phyloP scores from a whole-genome alignment of 2,329 filamentous ascomycete genomes.

The Venturiaceae sp. region DNA sequence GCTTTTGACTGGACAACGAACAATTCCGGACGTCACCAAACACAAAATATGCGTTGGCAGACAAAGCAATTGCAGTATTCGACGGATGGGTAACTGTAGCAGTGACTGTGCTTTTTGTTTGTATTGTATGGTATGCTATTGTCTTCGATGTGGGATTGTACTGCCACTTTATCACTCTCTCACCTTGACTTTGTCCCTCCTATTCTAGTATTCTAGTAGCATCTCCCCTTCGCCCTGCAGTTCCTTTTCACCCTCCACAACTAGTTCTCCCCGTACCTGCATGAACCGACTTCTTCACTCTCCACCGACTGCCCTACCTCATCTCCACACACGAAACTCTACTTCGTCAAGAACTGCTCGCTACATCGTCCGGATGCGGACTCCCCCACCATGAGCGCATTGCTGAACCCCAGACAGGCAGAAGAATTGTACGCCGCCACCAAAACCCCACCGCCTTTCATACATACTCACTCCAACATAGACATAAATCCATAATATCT shows the following conservation, averaged over 20 bases:
- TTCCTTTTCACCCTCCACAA: background rate
- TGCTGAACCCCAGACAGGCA: constrained; percentile 65
- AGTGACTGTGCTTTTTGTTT: background rate
- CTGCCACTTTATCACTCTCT: background rate
- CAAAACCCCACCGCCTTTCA: background rate
- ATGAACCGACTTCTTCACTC: background rate
- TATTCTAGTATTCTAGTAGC: no score
- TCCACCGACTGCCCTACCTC: background rate
- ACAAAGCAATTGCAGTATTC: background rate
- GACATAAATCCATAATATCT: constrained; percentile 88
- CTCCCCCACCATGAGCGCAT: constrained; percentile 3
- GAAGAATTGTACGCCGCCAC: constrained; percentile 65
- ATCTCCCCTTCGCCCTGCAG: background rate
- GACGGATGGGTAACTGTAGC: background rate
- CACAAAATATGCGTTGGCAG: background rate
- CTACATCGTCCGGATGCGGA: background rate
- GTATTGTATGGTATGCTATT: no score
- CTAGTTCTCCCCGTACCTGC: background rate
- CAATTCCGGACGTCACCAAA: background rate
- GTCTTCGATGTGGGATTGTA: no score
- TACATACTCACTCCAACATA: constrained; percentile 26
- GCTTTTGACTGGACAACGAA: constrained; percentile 1
- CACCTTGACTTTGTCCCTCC: no score
- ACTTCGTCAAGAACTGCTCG: background rate
- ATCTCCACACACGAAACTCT: no score